Evolutionary conservation across 2,329 filamentous ascomycete genomes (phyloP).

Genomic region (Stenocarpella maydis): DNA sequence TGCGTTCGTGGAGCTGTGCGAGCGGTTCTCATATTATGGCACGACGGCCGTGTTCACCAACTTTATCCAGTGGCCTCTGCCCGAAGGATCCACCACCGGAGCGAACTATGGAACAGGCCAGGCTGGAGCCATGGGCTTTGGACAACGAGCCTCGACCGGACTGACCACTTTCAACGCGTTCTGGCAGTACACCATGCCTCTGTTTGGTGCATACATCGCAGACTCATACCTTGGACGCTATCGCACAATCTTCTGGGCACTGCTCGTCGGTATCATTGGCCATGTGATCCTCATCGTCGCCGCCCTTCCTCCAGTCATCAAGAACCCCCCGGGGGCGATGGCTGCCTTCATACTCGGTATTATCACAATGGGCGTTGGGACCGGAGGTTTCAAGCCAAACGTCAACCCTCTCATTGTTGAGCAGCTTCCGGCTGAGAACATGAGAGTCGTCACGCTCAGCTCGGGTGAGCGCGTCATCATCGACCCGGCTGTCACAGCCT

Average conservation of each 20-base stretch:
- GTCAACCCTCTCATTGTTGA: conserved; percentile 74
- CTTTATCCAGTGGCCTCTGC: conserved; percentile 68
- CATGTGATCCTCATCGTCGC: conserved; percentile 64
- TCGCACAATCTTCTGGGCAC: conserved; percentile 71
- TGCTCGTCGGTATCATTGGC: conserved; percentile 69
- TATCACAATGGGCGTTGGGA: conserved; percentile 62
- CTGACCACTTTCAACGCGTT: conserved; percentile 56
- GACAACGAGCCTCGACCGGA: conserved; percentile 42
- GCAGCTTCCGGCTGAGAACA: conserved; percentile 65
- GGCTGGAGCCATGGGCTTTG: conserved; percentile 63
- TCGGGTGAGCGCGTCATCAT: conserved; percentile 71
- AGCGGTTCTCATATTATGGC: conserved; percentile 79
- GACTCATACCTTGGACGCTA: conserved; percentile 73
- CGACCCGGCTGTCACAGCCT: conserved; percentile 69
- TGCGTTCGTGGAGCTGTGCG: conserved; percentile 73
- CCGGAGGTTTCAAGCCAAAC: conserved; percentile 80
- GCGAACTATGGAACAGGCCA: conserved; percentile 49
- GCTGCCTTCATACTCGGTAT: conserved; percentile 69
- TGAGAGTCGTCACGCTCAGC: conserved; percentile 59
- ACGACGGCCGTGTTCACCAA: conserved; percentile 70
- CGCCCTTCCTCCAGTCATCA: conserved; percentile 1
- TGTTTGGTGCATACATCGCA: conserved; percentile 60
- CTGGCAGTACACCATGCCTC: conserved; percentile 57
- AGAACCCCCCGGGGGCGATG: conserved; percentile 1
- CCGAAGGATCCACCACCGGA: conserved; percentile 62